Base-by-base conservation (phyloP, 495 filamentous ascomycete species). In the Aspergillus mulundensis region DNA sequence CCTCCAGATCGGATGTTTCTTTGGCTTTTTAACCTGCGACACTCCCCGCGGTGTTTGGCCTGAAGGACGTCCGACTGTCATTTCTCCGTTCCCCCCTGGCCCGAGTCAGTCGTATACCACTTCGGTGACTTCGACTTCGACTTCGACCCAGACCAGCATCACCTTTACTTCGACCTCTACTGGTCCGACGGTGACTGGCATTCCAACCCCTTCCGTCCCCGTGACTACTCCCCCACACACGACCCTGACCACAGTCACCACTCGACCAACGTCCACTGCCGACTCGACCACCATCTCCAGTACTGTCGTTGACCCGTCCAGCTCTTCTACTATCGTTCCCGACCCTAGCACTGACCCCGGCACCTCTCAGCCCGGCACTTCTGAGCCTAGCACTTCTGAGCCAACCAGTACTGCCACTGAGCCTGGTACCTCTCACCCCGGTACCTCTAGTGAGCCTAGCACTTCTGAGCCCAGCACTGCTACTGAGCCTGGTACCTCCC, bases 21-120 rank as follows among this genome's bases (percentile, higher is more conserved):
- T 64, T 36, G 71, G 66, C 30, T 57, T 74, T 69, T 68, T 74
- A 70, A 72, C 67, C 39, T 74, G 71, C 67, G 59, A 65, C 56
- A 68, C 71, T 48, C 62, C 61, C 63, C 69, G 67, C 10, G 71
- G 69, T 46, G 66, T 64, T 55, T 74, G 64, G 64, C 63, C 66
- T 47, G 30, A 63, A 16, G 28, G 42, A 18, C 56, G 23, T 2
- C 68, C 70, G 28, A 63, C 60, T 42, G 64, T 70, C 42, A 60
- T 69, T 21, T 47, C 58, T 20, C 60, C 58, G 50, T 53, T 61
- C 38, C 61, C 30, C 32, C 47, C 47, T 15, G 12, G 32, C 2
- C 32, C 32, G 8, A 36, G 32, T 15, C 12, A 10, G 11, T 11
- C 28, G 28, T 30, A 4, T 5, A 30, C 28, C 23, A 46, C 58